Evolutionary conservation across 129 eudicot species (phyloP).

Genomic region (Artemisia argyi): DNA sequence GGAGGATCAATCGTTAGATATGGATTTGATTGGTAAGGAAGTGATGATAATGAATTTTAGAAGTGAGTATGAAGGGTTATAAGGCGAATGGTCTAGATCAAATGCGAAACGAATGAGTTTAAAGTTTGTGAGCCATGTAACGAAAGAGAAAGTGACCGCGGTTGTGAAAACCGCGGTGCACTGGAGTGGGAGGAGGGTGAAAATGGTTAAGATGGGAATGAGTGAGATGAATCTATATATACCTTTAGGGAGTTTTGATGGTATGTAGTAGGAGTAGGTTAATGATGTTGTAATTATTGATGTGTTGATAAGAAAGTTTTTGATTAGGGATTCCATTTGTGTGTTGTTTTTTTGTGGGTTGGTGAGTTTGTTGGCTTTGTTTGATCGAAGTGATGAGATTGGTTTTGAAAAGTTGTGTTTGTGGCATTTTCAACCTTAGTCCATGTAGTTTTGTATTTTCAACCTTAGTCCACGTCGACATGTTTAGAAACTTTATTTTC

Average conservation of each 20-base stretch:
- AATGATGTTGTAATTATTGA: conserved; percentile 27
- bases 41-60: conserved; percentile 41
- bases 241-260: conserved; percentile 50
- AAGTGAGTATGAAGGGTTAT: conserved; percentile 27
- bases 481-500: too few relatives aligned
- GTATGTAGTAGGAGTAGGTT: conserved; percentile 44
- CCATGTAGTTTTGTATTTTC: neutral
- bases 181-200: conserved; percentile 44
- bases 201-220: conserved; percentile 42
- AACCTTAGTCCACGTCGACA: too few relatives aligned
- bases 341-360: neutral
- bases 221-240: conserved; percentile 47
- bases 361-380: neutral
- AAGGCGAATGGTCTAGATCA: conserved; percentile 31
- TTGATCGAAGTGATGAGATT: neutral
- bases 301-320: conserved; percentile 12
- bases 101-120: conserved; percentile 51
- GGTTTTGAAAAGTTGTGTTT: neutral
- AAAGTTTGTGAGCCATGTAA: conserved; percentile 50
- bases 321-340: conserved; percentile 23
- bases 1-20: neutral
- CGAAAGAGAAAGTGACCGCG: conserved; percentile 45
- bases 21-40: conserved; percentile 39
- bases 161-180: conserved; percentile 34
- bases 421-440: neutral